These are phyloP conservation scores for Fusarium caatingaense DNA, from an alignment of 2,329 filamentous ascomycete genomes.

Conservation along the genomic window DNA sequence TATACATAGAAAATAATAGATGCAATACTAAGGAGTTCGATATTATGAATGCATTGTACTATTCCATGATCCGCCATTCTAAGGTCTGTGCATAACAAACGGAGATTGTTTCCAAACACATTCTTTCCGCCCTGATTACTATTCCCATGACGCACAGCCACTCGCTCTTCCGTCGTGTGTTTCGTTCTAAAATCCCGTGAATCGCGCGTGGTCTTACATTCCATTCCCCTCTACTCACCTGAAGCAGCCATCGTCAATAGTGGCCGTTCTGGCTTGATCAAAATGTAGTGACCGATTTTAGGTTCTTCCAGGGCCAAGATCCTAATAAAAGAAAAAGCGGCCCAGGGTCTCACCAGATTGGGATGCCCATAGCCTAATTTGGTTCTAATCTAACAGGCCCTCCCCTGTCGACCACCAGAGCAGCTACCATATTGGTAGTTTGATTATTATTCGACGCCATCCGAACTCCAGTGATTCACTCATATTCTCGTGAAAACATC, in stretches of 20 bases:
- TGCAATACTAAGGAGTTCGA: not conserved
- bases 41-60: conserved; percentile 2
- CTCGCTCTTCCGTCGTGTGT: conserved; percentile 2
- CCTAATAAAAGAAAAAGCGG: conserved; percentile 27
- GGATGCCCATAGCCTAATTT: conserved; percentile 37
- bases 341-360: conserved; percentile 37
- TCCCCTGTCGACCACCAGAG: conserved; percentile 27
- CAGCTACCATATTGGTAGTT: conserved; percentile 29
- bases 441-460: conserved; percentile 7
- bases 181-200: not conserved
- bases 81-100: conserved; percentile 14
- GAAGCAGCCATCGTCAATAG: conserved; percentile 39
- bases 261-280: conserved; percentile 17
- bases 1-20: conserved; percentile 40
- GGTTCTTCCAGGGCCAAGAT: conserved; percentile 12
- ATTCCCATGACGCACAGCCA: conserved; percentile 9
- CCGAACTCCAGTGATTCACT: conserved; percentile 14
- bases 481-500: conserved; percentile 9
- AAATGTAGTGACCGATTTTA: conserved; percentile 21
- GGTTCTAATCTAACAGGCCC: conserved; percentile 30
- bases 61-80: not conserved
- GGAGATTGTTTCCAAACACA: conserved; percentile 20
- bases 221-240: conserved; percentile 34
- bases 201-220: not conserved
- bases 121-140: not conserved